Evolutionary conservation across 345 rosid species (phyloP), one percentile per base, ranked within the genome.

Genomic region (Clausena lansium): DNA sequence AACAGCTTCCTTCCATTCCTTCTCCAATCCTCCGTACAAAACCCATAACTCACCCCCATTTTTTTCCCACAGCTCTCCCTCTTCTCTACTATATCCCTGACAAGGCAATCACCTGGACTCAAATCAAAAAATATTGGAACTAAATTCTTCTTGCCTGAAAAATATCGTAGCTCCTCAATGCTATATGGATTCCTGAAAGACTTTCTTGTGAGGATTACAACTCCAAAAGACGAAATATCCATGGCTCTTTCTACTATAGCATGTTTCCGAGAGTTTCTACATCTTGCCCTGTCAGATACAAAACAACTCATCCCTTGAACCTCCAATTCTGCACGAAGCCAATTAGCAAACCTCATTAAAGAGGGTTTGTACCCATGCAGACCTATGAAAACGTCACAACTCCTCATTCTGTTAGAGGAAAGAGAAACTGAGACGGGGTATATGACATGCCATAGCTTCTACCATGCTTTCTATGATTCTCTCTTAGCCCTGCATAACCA

Each of bases 21-120:
- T 89, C 87, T 96, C 99, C 71, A 91, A 71, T 25, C 98, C 98
- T 33, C 97, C 97, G 36, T 94, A 96, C 35, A 86, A 77, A 86
- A 84, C 81, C 98, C 98, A 93, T 6, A 94, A 61, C 70, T 93
- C 97, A 7, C 98, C 99, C 45, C 97, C 98, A 35, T 91, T 88
- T 82, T 91, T 91, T 84, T 91, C 98, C 99, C 99, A 96, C 76
- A 93, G 77, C 69, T 92, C 98, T 35, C 98, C 99, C 97, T 84
- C 87, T 87, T 96, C 79, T 96, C 99, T 50, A 96, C 92, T 61
- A 96, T 91, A 81, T 96, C 99, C 80, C 98, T 85, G 59, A 96
- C 98, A 69, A 94, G 97, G 81, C 98, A 96, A 65, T 94, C 98
- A 24, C 87, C 86, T 2, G 91, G 95, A 79, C 88, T 83, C 45